Evolutionary conservation across 164 flowering plant genomes (phyloP).

Genomic region (Hamamelis virginiana): DNA sequence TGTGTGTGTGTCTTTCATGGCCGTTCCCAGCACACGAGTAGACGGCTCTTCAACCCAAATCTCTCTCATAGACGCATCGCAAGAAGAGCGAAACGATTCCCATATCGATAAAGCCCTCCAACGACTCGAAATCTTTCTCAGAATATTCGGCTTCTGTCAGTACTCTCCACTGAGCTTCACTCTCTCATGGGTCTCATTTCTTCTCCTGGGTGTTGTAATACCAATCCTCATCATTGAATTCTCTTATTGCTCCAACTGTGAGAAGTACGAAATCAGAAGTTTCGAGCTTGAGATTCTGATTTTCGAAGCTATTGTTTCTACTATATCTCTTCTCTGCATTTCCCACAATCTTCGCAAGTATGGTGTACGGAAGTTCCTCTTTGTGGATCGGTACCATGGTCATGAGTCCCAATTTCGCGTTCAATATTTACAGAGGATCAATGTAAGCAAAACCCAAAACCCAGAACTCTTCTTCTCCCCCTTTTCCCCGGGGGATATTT

Average conservation of each 20-base stretch:
- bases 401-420: constrained; percentile 21
- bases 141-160: constrained; percentile 39
- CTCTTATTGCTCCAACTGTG: constrained; percentile 31
- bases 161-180: constrained; percentile 19
- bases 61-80: neutral
- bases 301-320: constrained; percentile 19
- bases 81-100: neutral
- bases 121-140: constrained; percentile 31
- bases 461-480: neutral
- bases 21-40: neutral
- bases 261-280: constrained; percentile 20
- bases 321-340: constrained; percentile 19
- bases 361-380: constrained; percentile 28
- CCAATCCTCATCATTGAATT: constrained; percentile 22
- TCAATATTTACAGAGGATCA: constrained; percentile 19
- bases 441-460: constrained; percentile 12
- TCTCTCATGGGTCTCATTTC: constrained; percentile 21
- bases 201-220: constrained; percentile 13
- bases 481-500: neutral
- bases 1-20: too few relatives aligned
- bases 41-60: neutral
- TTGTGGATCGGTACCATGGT: constrained; percentile 30
- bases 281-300: constrained; percentile 28
- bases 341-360: constrained; percentile 28
- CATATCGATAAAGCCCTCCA: constrained; percentile 17